A percentile compares a stretch with the other conserved stretches of the same genome.
Evolutionary conservation across 805 yeast genomes (phyloP).

Genomic region (Jamesozyma lodderae): DNA sequence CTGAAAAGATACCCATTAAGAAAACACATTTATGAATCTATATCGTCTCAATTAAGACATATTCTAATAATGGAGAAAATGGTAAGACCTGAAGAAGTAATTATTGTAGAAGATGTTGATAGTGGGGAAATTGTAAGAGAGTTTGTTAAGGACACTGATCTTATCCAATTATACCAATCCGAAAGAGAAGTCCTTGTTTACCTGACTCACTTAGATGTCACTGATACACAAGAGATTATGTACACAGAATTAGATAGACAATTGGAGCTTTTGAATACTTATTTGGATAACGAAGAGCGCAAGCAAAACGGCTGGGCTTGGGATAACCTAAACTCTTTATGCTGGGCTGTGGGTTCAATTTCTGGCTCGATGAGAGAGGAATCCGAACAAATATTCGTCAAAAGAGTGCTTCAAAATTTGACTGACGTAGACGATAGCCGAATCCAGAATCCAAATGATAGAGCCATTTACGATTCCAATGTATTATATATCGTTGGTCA

Average conservation of each 20-base stretch:
- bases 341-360: slow-evolving; percentile 99
- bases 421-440: slow-evolving; percentile 83
- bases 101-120: slow-evolving; percentile 91
- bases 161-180: slow-evolving; percentile 83
- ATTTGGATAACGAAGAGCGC: not conserved
- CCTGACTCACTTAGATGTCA: slow-evolving; percentile 86
- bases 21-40: slow-evolving; percentile 67
- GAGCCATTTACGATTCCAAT: slow-evolving; percentile 95
- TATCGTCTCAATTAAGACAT: slow-evolving; percentile 69
- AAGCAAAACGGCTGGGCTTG: slow-evolving; percentile 74
- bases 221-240: slow-evolving; percentile 87
- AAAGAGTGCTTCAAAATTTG: slow-evolving; percentile 79
- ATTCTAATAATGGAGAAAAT: slow-evolving; percentile 80
- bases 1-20: slow-evolving; percentile 71
- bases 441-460: slow-evolving; percentile 80
- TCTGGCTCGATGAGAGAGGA: slow-evolving; percentile 98
- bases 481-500: slow-evolving; percentile 99
- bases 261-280: slow-evolving; percentile 28
- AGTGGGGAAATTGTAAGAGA: slow-evolving; percentile 91
- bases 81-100: slow-evolving; percentile 96
- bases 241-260: slow-evolving; percentile 78
- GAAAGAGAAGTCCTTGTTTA: slow-evolving; percentile 92
- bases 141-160: slow-evolving; percentile 88
- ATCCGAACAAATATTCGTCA: slow-evolving; percentile 80
- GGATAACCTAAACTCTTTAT: slow-evolving; percentile 88